Evolutionary conservation across 192 early-diverging fungal species (phyloP), one percentile per base, ranked within the genome.

Genomic region (Rhizoclosmatium globosum): DNA sequence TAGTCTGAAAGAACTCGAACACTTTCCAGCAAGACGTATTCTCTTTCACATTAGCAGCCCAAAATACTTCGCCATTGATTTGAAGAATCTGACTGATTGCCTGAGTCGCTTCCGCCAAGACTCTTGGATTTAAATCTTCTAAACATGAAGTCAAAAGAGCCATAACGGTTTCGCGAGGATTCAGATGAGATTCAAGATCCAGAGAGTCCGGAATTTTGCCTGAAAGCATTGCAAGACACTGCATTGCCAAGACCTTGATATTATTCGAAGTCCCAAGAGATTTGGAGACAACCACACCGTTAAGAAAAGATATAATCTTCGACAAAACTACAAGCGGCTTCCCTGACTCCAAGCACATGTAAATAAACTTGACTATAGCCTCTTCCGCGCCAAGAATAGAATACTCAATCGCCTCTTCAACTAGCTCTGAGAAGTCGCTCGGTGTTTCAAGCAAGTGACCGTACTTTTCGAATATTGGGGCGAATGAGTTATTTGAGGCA

Each of bases 361-460:
- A 38, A 15, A 76, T 47, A 47, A 76, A 76, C 31, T 47, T 64
- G 61, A 76, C 47, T 38, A 76, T 76, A 11, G 74, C 61, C 3
- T 17, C 9, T 43, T 76, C 74, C 7, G 74, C 39, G 9, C 64
- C 74, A 41, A 64, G 62, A 50, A 76, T 56, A 23, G 74, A 6
- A 66, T 17, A 47, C 4, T 66, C 64, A n/a, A 76, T 67, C 11
- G 74, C 74, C 23, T 64, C 50, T 56, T 64, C 74, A 13, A 76
- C 4, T 11, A 76, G 11, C 17, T 9, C 7, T 31, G 74, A 76
- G 7, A 66, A 67, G 45, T 76, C 48, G 11, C 7, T 38, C 1
- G 43, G 47, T 11, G n/a, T 11, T 11, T 7, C 45, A 13, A 62
- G n/a, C 6, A 46, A 6, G 6, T 21, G 11, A 15, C 64, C 39